Base-by-base conservation (phyloP, 441 rosid genomes). In the Gossypium armourianum region DNA sequence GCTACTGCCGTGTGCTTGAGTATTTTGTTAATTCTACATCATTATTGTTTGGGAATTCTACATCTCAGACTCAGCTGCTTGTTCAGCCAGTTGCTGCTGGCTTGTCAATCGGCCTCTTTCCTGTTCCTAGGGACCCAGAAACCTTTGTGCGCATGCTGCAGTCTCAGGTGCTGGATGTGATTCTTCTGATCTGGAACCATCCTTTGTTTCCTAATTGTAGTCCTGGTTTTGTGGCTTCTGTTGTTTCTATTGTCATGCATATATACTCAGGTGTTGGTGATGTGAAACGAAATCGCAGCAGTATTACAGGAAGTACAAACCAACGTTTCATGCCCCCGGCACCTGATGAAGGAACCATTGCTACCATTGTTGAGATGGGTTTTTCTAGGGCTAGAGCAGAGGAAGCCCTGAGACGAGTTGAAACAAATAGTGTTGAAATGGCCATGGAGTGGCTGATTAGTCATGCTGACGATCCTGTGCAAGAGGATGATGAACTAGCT, bases 401-500 rank as follows among this genome's bases (percentile, higher is more conserved):
- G 81, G 93, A 92, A 66, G 97, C 99, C 0, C 75, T 95, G 77
- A 84, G 99, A 72, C 84, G 93, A 69, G 95, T 90, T 73, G 97
- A 89, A 83, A 82, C 99, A 47, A 95, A 95, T 75, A 95, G 96
- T 86, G 98, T 95, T 61, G 99, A 92, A 75, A 79, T 95, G 93
- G 99, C 99, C 20, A 95, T 88, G 95, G 99, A 95, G 76, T 95
- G 97, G 98, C 75, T 95, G 71, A 80, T 88, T 79, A 85, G 79
- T 80, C 94, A 95, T 80, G 82, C 88, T 62, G 98, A 95, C 68
- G 97, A 95, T 79, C 92, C 87, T 78, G 94, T 89, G 79, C 98
- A 90, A 81, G 98, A 95, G 82, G 97, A 95, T 84, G 97, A 95
- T 82, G 98, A 95, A 78, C 84, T 95, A 72, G 99, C 99, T 70